These are phyloP conservation scores for Clarireedia sp. DNA, from an alignment of 2,329 filamentous ascomycete genomes.

Conservation along the genomic window DNA sequence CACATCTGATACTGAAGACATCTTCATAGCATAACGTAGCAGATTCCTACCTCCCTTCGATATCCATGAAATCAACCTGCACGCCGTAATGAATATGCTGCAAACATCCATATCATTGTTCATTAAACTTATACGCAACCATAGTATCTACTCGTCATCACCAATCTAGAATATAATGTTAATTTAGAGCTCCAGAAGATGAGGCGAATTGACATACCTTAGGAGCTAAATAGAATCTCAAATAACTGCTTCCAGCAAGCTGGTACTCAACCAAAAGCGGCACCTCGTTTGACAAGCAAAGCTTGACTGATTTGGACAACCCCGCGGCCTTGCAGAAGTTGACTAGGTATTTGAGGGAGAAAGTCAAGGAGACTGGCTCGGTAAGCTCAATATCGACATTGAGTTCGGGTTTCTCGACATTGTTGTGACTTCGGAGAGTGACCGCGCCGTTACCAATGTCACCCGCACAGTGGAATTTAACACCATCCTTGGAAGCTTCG, in stretches of 20 bases:
- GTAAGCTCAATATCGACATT: slow-evolving; percentile 84
- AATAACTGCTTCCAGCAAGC: slow-evolving; percentile 72
- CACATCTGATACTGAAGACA: neutral
- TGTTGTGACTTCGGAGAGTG: slow-evolving; percentile 79
- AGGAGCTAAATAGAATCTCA: slow-evolving; percentile 95
- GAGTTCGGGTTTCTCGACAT: slow-evolving; percentile 79
- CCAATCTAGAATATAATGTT: slow-evolving; percentile 49
- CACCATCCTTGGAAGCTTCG: slow-evolving; percentile 91
- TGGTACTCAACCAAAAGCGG: slow-evolving; percentile 91
- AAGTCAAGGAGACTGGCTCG: slow-evolving; percentile 89
- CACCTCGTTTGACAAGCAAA: slow-evolving; percentile 93
- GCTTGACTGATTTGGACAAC: slow-evolving; percentile 73
- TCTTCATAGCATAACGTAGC: slow-evolving; percentile 3
- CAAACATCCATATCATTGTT: slow-evolving; percentile 22
- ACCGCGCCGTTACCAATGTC: slow-evolving; percentile 96
- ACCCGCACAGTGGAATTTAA: slow-evolving; percentile 88
- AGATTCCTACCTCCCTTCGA: slow-evolving; percentile 7
- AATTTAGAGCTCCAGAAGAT: slow-evolving; percentile 2
- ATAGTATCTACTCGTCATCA: slow-evolving; percentile 47
- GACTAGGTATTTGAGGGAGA: slow-evolving; percentile 98
- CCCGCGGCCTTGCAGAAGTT: slow-evolving; percentile 99
- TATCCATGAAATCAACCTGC: slow-evolving; percentile 29
- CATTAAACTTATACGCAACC: slow-evolving; percentile 17
- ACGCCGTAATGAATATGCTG: slow-evolving; percentile 26
- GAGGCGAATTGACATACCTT: slow-evolving; percentile 54